Base-by-base conservation (phyloP, 768 basidiomycete species). In the Macrocybe gigantea region DNA sequence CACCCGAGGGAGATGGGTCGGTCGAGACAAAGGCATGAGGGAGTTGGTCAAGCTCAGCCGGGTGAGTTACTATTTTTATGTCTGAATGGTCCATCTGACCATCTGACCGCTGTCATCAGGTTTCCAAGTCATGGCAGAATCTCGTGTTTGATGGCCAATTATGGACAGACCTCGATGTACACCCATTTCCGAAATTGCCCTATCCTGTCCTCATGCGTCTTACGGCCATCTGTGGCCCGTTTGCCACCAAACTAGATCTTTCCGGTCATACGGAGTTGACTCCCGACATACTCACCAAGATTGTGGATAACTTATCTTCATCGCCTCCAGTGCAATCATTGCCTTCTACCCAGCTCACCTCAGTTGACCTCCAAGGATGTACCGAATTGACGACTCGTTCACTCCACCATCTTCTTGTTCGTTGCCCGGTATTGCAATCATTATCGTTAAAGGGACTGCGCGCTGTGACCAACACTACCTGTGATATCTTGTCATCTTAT, bases 111-210 rank as follows among this genome's bases (percentile, higher is more conserved):
- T 22, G 22, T 48, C 51, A 34, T 56, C 52, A 92, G 88, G 85
- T 91, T 8, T 93, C 85, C 30, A 85, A 78, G 60, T 58, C 71
- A 7, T 95, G 92, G 91, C 81, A 78, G 45, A 61, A 68, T 2
- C 77, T 93, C 35, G 80, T 83, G 22, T 81, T 84, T 55, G 93
- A 95, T 61, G 92, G 92, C 10, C 88, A 92, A 57, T 73, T 94
- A n/a, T 94, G 93, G 93, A 57, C 66, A 38, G 60, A 75, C 48
- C 69, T 89, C 33, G 75, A 88, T 59, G 69, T 92, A 33, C 73
- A 63, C 13, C 64, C 80, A 1, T 86, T 88, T 60, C 79, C 86
- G 10, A 68, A 71, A 34, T 60, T 84, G 6, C 73, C 83, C 9
- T 57, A 70, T 40, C 60, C 65, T 15, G 64, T 82, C 43, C 59